Base-by-base conservation (phyloP, 208 protist species). In the Leishmania gerbilli region DNA sequence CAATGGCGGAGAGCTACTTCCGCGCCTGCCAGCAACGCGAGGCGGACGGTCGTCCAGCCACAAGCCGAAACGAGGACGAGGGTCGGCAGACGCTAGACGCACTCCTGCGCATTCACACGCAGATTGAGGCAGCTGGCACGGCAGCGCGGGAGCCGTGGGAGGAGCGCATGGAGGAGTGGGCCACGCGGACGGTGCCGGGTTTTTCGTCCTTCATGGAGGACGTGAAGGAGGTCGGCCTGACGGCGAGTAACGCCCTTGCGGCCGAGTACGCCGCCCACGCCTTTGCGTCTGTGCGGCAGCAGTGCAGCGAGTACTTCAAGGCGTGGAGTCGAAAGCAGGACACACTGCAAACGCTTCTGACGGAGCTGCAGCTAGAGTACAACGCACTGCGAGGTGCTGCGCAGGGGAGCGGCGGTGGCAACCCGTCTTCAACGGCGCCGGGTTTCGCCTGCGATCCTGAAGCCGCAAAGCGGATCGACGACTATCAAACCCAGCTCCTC, bases 161-260 rank as follows among this genome's bases (percentile, higher is more conserved):
- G 49, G 79, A 64, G 51, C 76, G 81, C 40, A 64, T 85, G 40
- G 79, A 87, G 51, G 64, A 83, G 76, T 91, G 88, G 85, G 77
- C 76, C n/a, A 78, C 72, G 37, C 74, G 74, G 45, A 84, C 76
- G 27, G 71, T 77, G 40, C 62, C 76, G 3, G 76, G 69, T 17
- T 87, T 82, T 72, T 84, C 83, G 8, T 75, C 81, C 21, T 74
- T 89, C n/a, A 82, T 85, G 72, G 83, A 89, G 67, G 88, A 91
- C 21, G 79, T 92, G n/a, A 91, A 88, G 80, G 85, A 88, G n/a
- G 71, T 92, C 27, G 92, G 90, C 5, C 77, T 90, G 65, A 92
- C 88, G 17, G 92, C 90, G 24, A 93, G 92, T 77, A 89, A 83
- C 74, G 92, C 92, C 24, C 87, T 95, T 27, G 88, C 90, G 11